Evolutionary conservation across 2,329 filamentous ascomycete species (phyloP), one percentile per base, ranked within the genome.

Genomic region (Hypocreales sp.): DNA sequence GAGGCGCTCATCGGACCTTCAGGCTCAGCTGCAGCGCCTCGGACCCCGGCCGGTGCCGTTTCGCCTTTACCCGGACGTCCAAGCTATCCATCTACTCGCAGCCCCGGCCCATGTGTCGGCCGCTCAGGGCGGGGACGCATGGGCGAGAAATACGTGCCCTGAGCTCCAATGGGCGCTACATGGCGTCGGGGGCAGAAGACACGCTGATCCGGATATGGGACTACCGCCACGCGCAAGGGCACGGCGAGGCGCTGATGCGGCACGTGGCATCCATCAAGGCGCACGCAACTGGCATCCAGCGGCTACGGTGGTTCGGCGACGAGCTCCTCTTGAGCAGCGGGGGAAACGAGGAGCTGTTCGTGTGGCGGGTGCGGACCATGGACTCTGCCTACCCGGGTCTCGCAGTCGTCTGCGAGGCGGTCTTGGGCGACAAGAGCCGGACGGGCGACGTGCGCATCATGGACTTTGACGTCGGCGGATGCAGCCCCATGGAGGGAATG

Each of bases 331-430:
- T 95, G 46, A 93, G 81, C 37, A 86, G 82, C 41, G 83, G 72
- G 5, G 90, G 86, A 0, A 76, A 73, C 34, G 87, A 94, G 47
- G 87, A 98, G 50, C 78, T 95, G 36, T 87, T 77, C 40, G 66
- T 86, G 8, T 98, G 90, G 87, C 65, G 69, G 22, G 50, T 87
- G 19, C 59, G 58, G 25, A 43, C 45, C 8, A 47, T 79, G 6
- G 60, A 72, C 15, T 56, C 61, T 2, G 52, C 45, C 9, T 61
- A 63, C 26, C 38, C 39, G 10, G 61, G 64, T 4, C 48, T 74
- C 2, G 69, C 65, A 0, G 58, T 75, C 3, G 49, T 68, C 9
- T 66, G 67, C 32, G 70, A 74, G 48, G 67, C 61, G 2, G 51
- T 55, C 2, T 67, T 65, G 22, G 50, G 63, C 27, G 54, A 72